These are phyloP conservation scores for Chrysoporthe deuterocubensis DNA, from an alignment of 2,329 filamentous ascomycete genomes.

Conservation along the genomic window DNA sequence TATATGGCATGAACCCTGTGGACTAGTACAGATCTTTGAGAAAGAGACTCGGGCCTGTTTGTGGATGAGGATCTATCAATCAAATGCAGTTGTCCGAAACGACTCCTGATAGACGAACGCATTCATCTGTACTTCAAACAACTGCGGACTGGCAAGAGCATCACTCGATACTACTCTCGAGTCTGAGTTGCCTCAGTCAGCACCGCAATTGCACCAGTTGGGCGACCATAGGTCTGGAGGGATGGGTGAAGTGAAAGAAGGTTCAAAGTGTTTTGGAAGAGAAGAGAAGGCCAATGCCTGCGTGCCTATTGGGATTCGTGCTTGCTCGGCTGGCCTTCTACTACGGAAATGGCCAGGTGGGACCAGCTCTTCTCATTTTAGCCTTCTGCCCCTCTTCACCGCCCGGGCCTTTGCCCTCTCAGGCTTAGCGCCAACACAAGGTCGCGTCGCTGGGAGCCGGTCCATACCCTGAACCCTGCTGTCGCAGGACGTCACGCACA, in stretches of 20 bases:
- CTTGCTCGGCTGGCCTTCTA: neutral
- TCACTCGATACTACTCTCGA: neutral
- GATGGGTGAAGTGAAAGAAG: conserved; percentile 11
- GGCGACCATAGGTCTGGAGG: neutral
- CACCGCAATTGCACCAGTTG: neutral
- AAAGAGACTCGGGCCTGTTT: neutral
- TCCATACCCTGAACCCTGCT: conserved; percentile 5
- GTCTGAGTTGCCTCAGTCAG: neutral
- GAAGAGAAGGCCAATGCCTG: conserved; percentile 26
- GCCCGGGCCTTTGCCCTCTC: conserved; percentile 2
- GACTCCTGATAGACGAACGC: neutral
- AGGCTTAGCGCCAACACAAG: conserved; percentile 18
- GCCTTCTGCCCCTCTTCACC: conserved; percentile 27
- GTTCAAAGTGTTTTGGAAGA: conserved; percentile 6
- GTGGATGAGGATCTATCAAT: neutral
- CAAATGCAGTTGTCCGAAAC: neutral
- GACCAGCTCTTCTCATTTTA: conserved; percentile 14
- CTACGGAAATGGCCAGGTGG: conserved; percentile 8
- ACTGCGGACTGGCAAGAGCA: neutral
- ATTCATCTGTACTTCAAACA: neutral
- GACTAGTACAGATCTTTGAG: conserved; percentile 7
- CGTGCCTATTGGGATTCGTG: conserved; percentile 23
- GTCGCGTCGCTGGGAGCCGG: neutral
- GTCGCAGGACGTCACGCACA: conserved; percentile 8
- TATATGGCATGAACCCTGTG: conserved; percentile 3